Evolutionary conservation across 768 basidiomycete species (phyloP).

Genomic region (Termitomyces sp.): DNA sequence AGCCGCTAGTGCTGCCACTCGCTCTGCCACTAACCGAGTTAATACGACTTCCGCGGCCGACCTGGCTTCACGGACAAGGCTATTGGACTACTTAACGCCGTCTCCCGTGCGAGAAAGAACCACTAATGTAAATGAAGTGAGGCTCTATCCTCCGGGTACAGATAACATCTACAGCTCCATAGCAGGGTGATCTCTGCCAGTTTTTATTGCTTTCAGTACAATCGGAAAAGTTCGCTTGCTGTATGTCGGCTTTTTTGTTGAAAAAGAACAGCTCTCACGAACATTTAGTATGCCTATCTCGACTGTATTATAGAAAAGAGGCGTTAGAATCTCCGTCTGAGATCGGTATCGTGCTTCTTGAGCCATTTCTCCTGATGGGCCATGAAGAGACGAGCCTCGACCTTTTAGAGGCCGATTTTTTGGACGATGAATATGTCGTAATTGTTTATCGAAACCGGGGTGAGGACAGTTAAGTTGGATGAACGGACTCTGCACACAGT

Average conservation of each 20-base stretch:
- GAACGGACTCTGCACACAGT: conserved; percentile 16
- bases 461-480: conserved; percentile 41
- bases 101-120: conserved; percentile 52
- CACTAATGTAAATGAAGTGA: conserved; percentile 46
- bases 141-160: conserved; percentile 18
- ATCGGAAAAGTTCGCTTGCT: conserved; percentile 33
- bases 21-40: conserved; percentile 46
- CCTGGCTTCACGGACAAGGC: conserved; percentile 28
- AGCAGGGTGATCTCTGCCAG: conserved; percentile 44
- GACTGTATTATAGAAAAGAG: conserved; percentile 43
- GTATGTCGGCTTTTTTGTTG: conserved; percentile 33
- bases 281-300: conserved; percentile 50
- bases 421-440: conserved; percentile 68
- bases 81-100: conserved; percentile 20
- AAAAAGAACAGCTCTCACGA: conserved; percentile 14
- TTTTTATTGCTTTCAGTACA: conserved; percentile 47
- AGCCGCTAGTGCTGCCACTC: conserved; percentile 59
- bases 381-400: conserved; percentile 39
- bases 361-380: conserved; percentile 44
- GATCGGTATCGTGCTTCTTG: conserved; percentile 48
- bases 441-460: conserved; percentile 53
- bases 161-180: conserved; percentile 21
- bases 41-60: conserved; percentile 16
- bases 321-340: conserved; percentile 31
- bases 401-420: conserved; percentile 68